Percentiles rank a stretch among this genome's conserved stretches.
These are phyloP conservation scores for Dictyostelium discoideum DNA, from an alignment of 78 protist genomes.

Conservation along the genomic window DNA sequence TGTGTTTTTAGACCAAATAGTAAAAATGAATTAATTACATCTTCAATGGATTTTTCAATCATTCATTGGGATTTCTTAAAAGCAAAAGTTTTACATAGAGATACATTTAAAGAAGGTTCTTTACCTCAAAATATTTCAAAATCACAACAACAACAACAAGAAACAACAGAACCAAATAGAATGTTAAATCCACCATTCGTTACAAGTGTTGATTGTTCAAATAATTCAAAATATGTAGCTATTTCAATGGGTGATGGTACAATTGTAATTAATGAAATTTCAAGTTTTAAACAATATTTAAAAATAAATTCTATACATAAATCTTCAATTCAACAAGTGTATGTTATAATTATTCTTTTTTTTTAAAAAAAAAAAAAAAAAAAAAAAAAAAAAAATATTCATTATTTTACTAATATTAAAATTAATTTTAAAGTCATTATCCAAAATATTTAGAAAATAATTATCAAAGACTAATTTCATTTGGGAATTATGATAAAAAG, in stretches of 20 bases:
- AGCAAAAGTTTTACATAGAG: constrained; percentile 12
- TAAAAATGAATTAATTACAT: constrained; percentile 50
- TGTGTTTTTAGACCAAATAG: constrained; percentile 56
- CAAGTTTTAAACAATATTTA: constrained; percentile 24
- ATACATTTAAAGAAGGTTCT: constrained; percentile 8
- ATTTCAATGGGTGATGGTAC: constrained; percentile 53
- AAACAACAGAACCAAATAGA: background rate
- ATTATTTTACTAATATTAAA: background rate
- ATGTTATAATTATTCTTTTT: background rate
- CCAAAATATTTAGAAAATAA: constrained; percentile 22
- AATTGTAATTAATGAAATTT: constrained; percentile 24
- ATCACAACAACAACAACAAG: background rate
- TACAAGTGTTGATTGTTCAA: constrained; percentile 43
- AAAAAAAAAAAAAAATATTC: background rate
- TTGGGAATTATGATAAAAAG: constrained; percentile 35
- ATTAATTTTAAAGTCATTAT: background rate
- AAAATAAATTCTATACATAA: constrained; percentile 4
- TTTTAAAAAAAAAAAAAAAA: no score
- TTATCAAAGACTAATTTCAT: constrained; percentile 16
- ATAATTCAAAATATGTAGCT: constrained; percentile 32
- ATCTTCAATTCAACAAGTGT: constrained; percentile 41
- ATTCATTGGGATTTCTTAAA: constrained; percentile 70
- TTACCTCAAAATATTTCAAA: background rate
- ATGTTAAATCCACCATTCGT: constrained; percentile 81
- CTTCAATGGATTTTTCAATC: constrained; percentile 55